Conservation (phyloP, 306 rosid species). For the Pterocarpus santalinus region DNA sequence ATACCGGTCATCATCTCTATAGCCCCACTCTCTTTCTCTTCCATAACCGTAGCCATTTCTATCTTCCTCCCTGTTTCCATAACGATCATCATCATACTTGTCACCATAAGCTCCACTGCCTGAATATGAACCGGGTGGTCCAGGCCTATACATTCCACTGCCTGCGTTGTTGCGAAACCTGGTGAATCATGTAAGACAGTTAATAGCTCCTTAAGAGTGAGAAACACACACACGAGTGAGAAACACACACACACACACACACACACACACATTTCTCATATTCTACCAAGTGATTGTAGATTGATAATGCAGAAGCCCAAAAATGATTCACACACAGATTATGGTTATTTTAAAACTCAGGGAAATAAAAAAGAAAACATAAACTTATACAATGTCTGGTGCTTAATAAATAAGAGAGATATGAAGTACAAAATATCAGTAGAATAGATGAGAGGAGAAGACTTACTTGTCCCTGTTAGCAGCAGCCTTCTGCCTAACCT, state of each 20-base stretch:
- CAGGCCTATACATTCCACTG: slow-evolving; percentile 86
- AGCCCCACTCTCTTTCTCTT: slow-evolving; percentile 84
- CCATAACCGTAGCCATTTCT: slow-evolving; percentile 77
- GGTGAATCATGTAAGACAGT: slow-evolving; percentile 48
- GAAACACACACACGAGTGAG: slow-evolving; percentile 24
- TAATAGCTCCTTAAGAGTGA: slow-evolving; percentile 35
- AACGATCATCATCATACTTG: slow-evolving; percentile 83
- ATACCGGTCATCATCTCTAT: slow-evolving; percentile 79
- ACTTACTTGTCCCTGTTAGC: slow-evolving; percentile 90
- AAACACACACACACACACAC: neutral
- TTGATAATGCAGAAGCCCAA: slow-evolving; percentile 36
- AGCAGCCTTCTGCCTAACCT: slow-evolving; percentile 93
- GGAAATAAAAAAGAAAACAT: slow-evolving; percentile 17
- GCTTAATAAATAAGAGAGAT: slow-evolving; percentile 24
- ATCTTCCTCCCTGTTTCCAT: slow-evolving; percentile 77
- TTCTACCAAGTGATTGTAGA: slow-evolving; percentile 7
- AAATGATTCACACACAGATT: neutral
- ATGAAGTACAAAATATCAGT: slow-evolving; percentile 22
- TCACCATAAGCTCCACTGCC: slow-evolving; percentile 71
- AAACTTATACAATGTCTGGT: neutral
- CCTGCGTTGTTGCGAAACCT: slow-evolving; percentile 79
- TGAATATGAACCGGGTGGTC: slow-evolving; percentile 56
- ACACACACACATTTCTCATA: slow-evolving; percentile 20
- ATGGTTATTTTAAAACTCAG: slow-evolving; percentile 23
- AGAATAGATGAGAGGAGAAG: slow-evolving; percentile 27